phyloP scores from a whole-genome alignment of 1,284 basidiomycete species.

The Cronartium quercuum region DNA sequence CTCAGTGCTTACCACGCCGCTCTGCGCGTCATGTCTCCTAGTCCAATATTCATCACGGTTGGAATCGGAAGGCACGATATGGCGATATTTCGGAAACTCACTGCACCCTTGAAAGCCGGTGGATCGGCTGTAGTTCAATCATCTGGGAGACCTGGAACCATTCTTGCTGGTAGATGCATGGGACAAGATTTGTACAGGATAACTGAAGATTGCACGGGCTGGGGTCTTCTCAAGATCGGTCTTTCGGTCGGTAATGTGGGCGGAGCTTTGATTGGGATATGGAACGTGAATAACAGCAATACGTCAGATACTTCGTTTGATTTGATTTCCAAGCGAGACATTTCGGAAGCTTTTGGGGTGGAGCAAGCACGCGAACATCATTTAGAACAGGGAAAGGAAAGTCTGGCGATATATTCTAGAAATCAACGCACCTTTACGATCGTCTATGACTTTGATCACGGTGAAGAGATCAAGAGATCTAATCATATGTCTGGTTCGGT shows the following conservation, averaged over 20 bases:
- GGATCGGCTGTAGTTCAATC: conserved; percentile 7
- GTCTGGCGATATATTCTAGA: neutral
- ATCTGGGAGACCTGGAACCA: neutral
- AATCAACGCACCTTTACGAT: neutral
- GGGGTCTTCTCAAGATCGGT: conserved; percentile 23
- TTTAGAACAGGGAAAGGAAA: neutral
- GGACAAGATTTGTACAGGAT: neutral
- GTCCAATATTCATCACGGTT: conserved; percentile 16
- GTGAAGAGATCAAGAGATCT: neutral
- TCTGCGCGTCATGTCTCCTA: conserved; percentile 8
- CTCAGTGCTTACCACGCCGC: conserved; percentile 3
- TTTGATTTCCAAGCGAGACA: conserved; percentile 5
- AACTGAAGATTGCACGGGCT: neutral
- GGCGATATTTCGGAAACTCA: neutral
- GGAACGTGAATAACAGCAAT: conserved; percentile 15
- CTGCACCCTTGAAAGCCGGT: neutral
- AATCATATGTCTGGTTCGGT: neutral
- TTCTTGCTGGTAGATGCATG: conserved; percentile 6
- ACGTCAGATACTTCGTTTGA: neutral
- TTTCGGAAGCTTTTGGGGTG: neutral
- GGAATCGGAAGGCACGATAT: conserved; percentile 8
- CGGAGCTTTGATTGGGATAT: conserved; percentile 19
- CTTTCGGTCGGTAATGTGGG: neutral
- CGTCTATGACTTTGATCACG: neutral
- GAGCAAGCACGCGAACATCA: neutral